These are phyloP conservation scores for Arachnomyces sp. DNA, from an alignment of 2,329 filamentous ascomycete species.

Conservation along the genomic window DNA sequence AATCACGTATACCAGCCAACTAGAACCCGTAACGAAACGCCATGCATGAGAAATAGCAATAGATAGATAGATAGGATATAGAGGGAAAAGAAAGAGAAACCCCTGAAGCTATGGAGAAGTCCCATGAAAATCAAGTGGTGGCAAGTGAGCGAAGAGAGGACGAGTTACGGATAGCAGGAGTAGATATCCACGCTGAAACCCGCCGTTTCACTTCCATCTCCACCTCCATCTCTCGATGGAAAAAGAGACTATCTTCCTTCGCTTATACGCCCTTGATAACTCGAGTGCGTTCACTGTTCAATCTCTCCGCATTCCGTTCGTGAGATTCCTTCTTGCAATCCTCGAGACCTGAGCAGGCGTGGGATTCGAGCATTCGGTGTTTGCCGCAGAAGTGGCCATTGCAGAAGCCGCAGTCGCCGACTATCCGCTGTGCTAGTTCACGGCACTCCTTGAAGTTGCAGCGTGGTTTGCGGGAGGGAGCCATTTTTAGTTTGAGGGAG, in stretches of 20 bases:
- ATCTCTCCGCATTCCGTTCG: conserved; percentile 84
- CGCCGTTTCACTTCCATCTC: no score
- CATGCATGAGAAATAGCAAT: no score
- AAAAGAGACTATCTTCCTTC: conserved; percentile 6
- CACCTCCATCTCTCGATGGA: no score
- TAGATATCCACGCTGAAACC: no score
- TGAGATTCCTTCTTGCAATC: conserved; percentile 97
- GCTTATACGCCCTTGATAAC: conserved; percentile 81
- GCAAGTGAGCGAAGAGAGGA: no score
- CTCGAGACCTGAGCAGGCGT: conserved; percentile 87
- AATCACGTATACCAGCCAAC: no score
- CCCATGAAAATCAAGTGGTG: no score
- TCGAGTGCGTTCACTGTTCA: conserved; percentile 86
- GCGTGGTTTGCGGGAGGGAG: conserved; percentile 52
- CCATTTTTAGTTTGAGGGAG: conserved; percentile 15
- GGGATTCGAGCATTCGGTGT: conserved; percentile 87
- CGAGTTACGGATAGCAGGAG: no score
- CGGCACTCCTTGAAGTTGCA: conserved; percentile 89
- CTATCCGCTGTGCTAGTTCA: conserved; percentile 79
- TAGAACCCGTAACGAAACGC: no score
- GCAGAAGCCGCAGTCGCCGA: conserved; percentile 95
- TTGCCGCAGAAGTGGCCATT: conserved; percentile 89
- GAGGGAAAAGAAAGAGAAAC: no score
- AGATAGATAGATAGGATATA: no score
- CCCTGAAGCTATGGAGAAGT: no score